A percentile compares a stretch with the other conserved stretches of the same genome.
These are phyloP conservation scores for Takakia lepidozioides DNA, from an alignment of 225 moss, liverwort and hornwort species.

Conservation along the genomic window DNA sequence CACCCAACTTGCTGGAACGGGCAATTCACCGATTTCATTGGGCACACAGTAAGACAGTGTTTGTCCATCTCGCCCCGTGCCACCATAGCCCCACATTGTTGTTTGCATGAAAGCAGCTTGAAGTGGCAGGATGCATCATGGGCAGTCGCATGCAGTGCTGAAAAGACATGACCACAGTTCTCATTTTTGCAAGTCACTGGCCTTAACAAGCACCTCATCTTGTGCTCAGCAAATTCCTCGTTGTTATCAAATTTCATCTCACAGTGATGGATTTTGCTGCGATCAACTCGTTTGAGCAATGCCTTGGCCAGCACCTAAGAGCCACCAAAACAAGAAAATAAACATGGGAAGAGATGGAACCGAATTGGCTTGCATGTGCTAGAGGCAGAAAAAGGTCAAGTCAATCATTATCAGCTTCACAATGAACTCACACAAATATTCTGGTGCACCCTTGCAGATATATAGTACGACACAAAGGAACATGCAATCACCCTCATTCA, in stretches of 20 bases:
- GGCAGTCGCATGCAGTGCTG: constrained; percentile 30
- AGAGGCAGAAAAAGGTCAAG: too few species aligned
- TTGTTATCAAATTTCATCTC: constrained; percentile 38
- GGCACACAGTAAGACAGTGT: constrained; percentile 55
- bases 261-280: constrained; percentile 37
- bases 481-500: too few species aligned
- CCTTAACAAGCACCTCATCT: constrained; percentile 34
- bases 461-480: too few species aligned
- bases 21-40: constrained; percentile 48
- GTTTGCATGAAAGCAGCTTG: constrained; percentile 49
- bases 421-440: too few species aligned
- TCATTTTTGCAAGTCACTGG: constrained; percentile 45
- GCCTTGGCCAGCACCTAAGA: constrained; percentile 43
- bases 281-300: constrained; percentile 42
- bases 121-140: constrained; percentile 52
- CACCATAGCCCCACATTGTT: constrained; percentile 49
- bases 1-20: constrained; percentile 55
- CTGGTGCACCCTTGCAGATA: too few species aligned
- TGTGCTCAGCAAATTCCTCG: constrained; percentile 43
- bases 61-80: constrained; percentile 41
- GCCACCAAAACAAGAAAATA: neutral
- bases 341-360: too few species aligned
- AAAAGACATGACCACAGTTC: constrained; percentile 41
- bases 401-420: neutral
- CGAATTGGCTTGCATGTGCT: too few species aligned